These are phyloP conservation scores for Trypanosoma caninum DNA, from an alignment of 208 protist genomes.

Conservation along the genomic window DNA sequence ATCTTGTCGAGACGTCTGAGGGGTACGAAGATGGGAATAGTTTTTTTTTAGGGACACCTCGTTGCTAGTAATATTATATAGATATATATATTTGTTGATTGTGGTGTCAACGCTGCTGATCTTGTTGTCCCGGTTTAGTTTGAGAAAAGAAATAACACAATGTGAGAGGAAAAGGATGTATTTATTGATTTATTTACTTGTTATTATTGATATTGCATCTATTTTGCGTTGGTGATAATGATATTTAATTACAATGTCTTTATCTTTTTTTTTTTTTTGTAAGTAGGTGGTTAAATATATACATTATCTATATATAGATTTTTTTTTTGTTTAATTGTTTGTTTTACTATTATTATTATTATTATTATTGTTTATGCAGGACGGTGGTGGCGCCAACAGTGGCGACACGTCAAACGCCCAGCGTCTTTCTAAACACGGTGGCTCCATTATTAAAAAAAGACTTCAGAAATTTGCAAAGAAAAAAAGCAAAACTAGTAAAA, in stretches of 20 bases:
- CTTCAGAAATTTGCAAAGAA: constrained; percentile 29
- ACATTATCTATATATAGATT: no score
- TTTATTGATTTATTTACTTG: no score
- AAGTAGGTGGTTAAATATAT: neutral
- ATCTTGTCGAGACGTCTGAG: constrained; percentile 24
- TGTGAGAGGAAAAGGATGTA: neutral
- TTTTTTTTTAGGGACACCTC: constrained; percentile 28
- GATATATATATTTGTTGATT: no score
- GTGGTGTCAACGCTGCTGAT: no score
- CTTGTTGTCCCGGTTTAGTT: no score
- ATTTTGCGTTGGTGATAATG: no score
- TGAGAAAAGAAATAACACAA: neutral
- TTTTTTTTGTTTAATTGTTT: neutral
- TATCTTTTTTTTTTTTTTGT: neutral
- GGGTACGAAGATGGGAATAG: constrained; percentile 29
- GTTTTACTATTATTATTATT: neutral
- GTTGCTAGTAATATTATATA: no score
- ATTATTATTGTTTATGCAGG: neutral
- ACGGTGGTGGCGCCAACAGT: neutral
- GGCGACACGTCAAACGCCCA: constrained; percentile 1
- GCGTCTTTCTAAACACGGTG: constrained; percentile 24
- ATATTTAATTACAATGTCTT: neutral
- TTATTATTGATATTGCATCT: no score
- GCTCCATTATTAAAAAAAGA: constrained; percentile 32
- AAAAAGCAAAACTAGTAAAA: constrained; percentile 4